Evolutionary conservation across 2,329 filamentous ascomycete species (phyloP), one percentile per base, ranked within the genome.

Genomic region (Torrubiella hemipterigena): DNA sequence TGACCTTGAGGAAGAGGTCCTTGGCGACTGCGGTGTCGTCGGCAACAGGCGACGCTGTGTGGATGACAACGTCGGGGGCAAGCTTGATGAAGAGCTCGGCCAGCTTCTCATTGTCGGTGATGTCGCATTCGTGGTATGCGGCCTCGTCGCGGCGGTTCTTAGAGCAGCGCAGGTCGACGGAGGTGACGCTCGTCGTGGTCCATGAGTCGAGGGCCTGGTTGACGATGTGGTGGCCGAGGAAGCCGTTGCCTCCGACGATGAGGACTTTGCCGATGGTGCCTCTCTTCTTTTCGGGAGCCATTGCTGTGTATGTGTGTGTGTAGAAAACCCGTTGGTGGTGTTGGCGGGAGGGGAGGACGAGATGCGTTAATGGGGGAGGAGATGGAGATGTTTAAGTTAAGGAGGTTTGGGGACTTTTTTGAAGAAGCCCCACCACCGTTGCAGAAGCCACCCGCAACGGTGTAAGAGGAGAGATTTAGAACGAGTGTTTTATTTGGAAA

Each of bases 191-290:
- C 37, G 55, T 56, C 39, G 63, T 62, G 35, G 47, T 48, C 59
- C 59, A 63, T 24, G 49, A 47, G 25, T 71, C 68, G 46, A 82
- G 64, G 35, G 84, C 67, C 48, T 82, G 69, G 55, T 77, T 72
- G 50, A 89, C 78, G 44, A 89, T 78, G 59, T 89, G 81, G 58
- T 82, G 78, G 51, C 83, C 83, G 12, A 91, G 69, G 58, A 91
- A 89, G 42, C 83, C 83, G 52, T 83, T 87, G 51, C 83, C 83
- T 47, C 83, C 83, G 43, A 89, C 76, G 43, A 91, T 77, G 43
- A 87, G 67, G 47, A 86, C 79, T 41, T 69, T 73, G 50, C 81
- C 81, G 31, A 86, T 63, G 33, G 54, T 41, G 39, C 55, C 55
- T n/a, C n/a, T n/a, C 44, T 64, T 56, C 40, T 56, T 53, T 37